Conservation (phyloP, 139 green algal genomes). For the Yamagishiella unicocca region DNA sequence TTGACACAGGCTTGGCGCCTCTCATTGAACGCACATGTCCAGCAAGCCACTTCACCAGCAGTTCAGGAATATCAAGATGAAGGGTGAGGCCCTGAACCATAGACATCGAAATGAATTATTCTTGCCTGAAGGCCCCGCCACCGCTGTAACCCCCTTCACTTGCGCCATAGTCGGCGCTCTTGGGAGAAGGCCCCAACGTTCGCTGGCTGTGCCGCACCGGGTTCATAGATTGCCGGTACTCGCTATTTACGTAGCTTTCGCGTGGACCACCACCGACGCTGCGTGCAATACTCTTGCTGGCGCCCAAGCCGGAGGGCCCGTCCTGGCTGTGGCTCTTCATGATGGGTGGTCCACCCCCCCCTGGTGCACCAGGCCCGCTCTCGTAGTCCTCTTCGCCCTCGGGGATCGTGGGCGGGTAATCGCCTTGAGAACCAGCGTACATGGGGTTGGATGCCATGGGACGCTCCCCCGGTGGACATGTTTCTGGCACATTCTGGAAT, state of each 20-base stretch:
- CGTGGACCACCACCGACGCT: not conserved
- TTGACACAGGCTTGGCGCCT: no score
- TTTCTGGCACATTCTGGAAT: constrained; percentile 56
- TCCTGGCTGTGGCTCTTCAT: constrained; percentile 11
- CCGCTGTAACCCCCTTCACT: constrained; percentile 25
- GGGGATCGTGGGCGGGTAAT: constrained; percentile 29
- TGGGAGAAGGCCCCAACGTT: not conserved
- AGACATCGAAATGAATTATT: no score
- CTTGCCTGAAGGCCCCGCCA: constrained; percentile 15
- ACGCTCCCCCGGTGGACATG: not conserved
- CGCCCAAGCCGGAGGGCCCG: not conserved
- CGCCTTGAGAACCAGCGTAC: constrained; percentile 30
- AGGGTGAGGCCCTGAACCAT: no score
- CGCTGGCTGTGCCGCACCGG: constrained; percentile 10
- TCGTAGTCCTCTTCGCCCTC: constrained; percentile 30
- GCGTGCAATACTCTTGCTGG: constrained; percentile 10
- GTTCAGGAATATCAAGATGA: no score
- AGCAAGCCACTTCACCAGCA: no score
- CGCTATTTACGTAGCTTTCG: constrained; percentile 27
- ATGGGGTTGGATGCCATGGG: constrained; percentile 32
- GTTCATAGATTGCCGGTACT: constrained; percentile 11
- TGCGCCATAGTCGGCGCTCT: not conserved
- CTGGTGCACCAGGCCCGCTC: not conserved
- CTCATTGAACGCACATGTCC: no score
- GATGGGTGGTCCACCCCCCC: not conserved